These are phyloP conservation scores for Boletus barrowsii DNA, from an alignment of 768 basidiomycete species.

Conservation along the genomic window DNA sequence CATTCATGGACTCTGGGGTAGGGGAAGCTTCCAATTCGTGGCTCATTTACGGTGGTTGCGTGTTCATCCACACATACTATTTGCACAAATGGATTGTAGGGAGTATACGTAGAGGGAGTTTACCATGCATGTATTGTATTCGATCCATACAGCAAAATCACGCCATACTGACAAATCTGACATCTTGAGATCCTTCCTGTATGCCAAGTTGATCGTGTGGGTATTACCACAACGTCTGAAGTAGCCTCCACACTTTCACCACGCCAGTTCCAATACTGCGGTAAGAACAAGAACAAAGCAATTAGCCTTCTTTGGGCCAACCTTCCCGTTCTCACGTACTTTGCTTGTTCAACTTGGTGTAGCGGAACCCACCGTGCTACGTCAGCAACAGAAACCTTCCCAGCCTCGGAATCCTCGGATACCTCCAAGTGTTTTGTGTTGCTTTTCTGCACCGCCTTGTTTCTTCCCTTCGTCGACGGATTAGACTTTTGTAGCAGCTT, in stretches of 20 bases:
- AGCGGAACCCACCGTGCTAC: conserved; percentile 50
- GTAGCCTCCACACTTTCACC: conserved; percentile 68
- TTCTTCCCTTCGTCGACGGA: conserved; percentile 9
- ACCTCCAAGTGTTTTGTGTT: conserved; percentile 10
- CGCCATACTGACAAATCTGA: neutral
- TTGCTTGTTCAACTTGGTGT: conserved; percentile 53
- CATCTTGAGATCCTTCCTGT: neutral
- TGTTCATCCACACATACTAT: conserved; percentile 18
- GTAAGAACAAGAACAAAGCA: neutral
- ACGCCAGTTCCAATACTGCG: conserved; percentile 72
- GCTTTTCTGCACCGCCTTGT: conserved; percentile 7
- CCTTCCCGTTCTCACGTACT: conserved; percentile 44
- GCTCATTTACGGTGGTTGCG: neutral
- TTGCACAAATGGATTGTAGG: neutral
- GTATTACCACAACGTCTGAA: conserved; percentile 31
- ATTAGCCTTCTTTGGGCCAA: neutral
- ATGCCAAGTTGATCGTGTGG: neutral
- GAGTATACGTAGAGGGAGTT: too few relatives aligned
- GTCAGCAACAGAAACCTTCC: conserved; percentile 3
- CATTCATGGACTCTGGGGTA: too few relatives aligned
- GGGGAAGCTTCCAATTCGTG: neutral
- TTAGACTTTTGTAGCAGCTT: conserved; percentile 5
- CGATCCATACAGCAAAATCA: neutral
- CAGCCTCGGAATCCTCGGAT: conserved; percentile 13
- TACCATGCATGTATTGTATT: neutral